These are phyloP conservation scores for Simmondsia chinensis DNA, from an alignment of 148 eudicot genomes.

Conservation along the genomic window DNA sequence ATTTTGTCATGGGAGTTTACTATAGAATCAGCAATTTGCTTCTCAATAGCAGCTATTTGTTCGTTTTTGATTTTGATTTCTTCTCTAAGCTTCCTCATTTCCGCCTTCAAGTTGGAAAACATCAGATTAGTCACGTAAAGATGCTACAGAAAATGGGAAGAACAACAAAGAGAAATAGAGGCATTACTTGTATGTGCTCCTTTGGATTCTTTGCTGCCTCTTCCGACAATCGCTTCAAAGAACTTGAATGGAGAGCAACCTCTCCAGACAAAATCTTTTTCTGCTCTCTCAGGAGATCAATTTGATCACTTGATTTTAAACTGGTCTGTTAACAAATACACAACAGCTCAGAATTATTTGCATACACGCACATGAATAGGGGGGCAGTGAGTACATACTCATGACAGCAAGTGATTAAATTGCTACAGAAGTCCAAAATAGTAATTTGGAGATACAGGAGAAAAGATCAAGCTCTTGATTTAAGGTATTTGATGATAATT, in stretches of 20 bases:
- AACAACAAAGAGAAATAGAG: conserved; percentile 1
- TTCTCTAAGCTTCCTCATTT: conserved; percentile 63
- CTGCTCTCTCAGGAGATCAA: conserved; percentile 92
- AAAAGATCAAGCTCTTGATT: no score
- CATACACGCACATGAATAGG: background rate
- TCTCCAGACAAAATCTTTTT: conserved; percentile 90
- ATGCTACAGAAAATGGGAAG: conserved; percentile 4
- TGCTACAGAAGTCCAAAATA: no score
- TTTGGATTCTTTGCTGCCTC: conserved; percentile 62
- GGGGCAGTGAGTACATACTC: no score
- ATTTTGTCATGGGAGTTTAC: conserved; percentile 33
- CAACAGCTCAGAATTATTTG: conserved; percentile 2
- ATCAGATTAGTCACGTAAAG: conserved; percentile 8
- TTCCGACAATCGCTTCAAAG: conserved; percentile 76
- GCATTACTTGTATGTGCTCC: conserved; percentile 56
- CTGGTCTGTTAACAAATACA: conserved; percentile 47
- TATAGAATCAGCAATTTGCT: conserved; percentile 56
- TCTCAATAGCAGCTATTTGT: conserved; percentile 68
- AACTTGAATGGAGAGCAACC: conserved; percentile 87
- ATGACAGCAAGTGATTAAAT: no score
- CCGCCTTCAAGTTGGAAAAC: conserved; percentile 36
- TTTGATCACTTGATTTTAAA: conserved; percentile 62
- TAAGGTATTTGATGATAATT: no score
- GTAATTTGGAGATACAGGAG: no score
- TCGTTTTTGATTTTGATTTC: conserved; percentile 61